These are phyloP conservation scores for Melanomma pulvis-pyrius DNA, from an alignment of 495 filamentous ascomycete genomes.

Conservation along the genomic window DNA sequence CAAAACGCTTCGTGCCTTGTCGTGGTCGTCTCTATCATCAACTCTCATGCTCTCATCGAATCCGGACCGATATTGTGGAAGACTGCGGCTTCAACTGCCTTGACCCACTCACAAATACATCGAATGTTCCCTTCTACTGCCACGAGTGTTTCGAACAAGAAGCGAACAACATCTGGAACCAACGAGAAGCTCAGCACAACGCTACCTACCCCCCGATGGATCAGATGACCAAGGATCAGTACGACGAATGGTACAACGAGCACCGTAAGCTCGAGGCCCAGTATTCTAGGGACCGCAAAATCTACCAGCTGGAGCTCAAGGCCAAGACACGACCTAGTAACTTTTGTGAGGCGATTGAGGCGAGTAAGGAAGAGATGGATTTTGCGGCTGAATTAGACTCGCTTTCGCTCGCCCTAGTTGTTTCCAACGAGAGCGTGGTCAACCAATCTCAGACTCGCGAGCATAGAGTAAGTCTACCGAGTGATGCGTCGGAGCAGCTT, in stretches of 20 bases:
- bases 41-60: slow-evolving; percentile 27
- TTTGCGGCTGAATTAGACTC: slow-evolving; percentile 22
- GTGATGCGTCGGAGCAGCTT: slow-evolving; percentile 26
- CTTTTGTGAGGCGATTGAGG: slow-evolving; percentile 14
- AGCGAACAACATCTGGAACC: slow-evolving; percentile 10
- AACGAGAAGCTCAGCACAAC: slow-evolving; percentile 17
- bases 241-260: slow-evolving; percentile 28
- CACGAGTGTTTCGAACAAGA: slow-evolving; percentile 28
- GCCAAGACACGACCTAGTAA: slow-evolving; percentile 20
- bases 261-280: slow-evolving; percentile 18
- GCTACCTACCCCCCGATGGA: slow-evolving; percentile 15
- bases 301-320: slow-evolving; percentile 16
- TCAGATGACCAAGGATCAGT: slow-evolving; percentile 30
- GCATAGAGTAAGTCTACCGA: slow-evolving; percentile 11
- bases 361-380: slow-evolving; percentile 14
- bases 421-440: not conserved
- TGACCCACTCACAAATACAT: not conserved
- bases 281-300: slow-evolving; percentile 10
- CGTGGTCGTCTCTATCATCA: slow-evolving; percentile 30
- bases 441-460: not conserved
- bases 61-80: slow-evolving; percentile 35
- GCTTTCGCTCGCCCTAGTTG: slow-evolving; percentile 17
- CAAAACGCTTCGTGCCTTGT: slow-evolving; percentile 28
- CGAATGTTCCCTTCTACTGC: slow-evolving; percentile 26
- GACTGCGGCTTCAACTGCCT: slow-evolving; percentile 34